Evolutionary conservation across 768 basidiomycete genomes (phyloP), one percentile per base, ranked within the genome.

Genomic region (Hemileccinum impolitum): DNA sequence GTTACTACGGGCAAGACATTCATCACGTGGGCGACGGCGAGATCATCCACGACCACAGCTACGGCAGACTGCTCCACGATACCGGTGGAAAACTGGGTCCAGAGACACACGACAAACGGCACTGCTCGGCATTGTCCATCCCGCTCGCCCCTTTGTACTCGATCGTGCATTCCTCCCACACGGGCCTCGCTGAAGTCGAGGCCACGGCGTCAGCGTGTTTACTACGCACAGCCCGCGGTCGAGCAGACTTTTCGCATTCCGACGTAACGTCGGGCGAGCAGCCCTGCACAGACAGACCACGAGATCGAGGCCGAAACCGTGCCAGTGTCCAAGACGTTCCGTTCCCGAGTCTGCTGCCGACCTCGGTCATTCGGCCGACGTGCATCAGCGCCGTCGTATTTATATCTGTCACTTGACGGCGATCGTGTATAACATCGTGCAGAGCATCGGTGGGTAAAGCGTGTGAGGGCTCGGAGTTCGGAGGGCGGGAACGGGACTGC

Each of bases 1-100:
- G 60, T 4, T 55, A 61, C 45, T 61, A 61, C 7, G 59, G 59
- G 1, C 51, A 55, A 13, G 39, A 53, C 42, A 42, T 47, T 41
- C 14, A 45, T 48, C 1, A 31, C 47, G 3, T n/a, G 23, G 15
- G 18, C 7, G 3, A 11, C 39, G 43, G n/a, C 21, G 38, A 34
- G 18, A 19, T 15, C 8, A 6, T 6, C 3, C 23, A 23, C 6
- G 23, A 6, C 23, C 23, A 23, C 23, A 23, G 23, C 23, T 6
- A 23, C 42, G 3, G 21, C 49, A 1, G 28, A 30, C 35, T 60
- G 10, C 10, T 38, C 19, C 44, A 51, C 6, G 58, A 57, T 32
- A 41, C 38, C 14, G 19, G 17, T 6, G 23, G 23, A 3, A 39
- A 30, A 17, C 19, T 21, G 3, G 11, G 8, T 11, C 9, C 41